Base-by-base conservation (phyloP, 495 filamentous ascomycete genomes). In the Apiosordaria backusii region DNA sequence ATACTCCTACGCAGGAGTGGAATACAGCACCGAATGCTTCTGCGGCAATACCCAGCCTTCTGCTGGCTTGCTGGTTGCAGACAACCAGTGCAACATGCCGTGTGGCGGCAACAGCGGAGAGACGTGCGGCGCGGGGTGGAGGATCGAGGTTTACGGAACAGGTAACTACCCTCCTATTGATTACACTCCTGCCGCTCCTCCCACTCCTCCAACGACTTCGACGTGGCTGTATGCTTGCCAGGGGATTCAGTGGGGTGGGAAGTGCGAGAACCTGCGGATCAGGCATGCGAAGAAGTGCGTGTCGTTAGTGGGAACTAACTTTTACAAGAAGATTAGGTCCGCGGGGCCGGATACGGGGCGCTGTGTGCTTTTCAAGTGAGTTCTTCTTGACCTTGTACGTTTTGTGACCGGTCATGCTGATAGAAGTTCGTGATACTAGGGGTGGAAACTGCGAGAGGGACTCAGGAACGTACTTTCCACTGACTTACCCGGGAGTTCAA, bases 11-110 rank as follows among this genome's bases (percentile, higher is more conserved):
- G 65, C 61, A 9, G 67, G 67, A 15, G 53, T 63, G 24, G 67
- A 69, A 59, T 66, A 50, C 59, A 35, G 59, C 25, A 62, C 22
- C 7, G 58, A 69, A 9, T 69, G 67, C 64, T 69, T 54, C 52
- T 66, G 67, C 54, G 67, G 67, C 26, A 60, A 59, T n/a, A 24
- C 23, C 7, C 40, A 61, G 16, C 22, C 35, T 9, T 16, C 26
- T 4, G 7, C 21, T 5, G 57, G 57, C 45, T 21, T 25, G 19
- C 5, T 59, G 50, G 40, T 25, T 16, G 29, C 45, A 15, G 62
- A 65, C 4, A 50, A 19, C n/a, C 57, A 55, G 27, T 68, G 66
- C 62, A 57, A 23, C 9, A 57, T 61, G 21, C 26, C 50, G 5
- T 68, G 66, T 29, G 26, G 15, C 1, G 66, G 66, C n/a, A 50